These are phyloP conservation scores for Botrytis sinoallii DNA, from an alignment of 2,329 filamentous ascomycete species.

Conservation along the genomic window DNA sequence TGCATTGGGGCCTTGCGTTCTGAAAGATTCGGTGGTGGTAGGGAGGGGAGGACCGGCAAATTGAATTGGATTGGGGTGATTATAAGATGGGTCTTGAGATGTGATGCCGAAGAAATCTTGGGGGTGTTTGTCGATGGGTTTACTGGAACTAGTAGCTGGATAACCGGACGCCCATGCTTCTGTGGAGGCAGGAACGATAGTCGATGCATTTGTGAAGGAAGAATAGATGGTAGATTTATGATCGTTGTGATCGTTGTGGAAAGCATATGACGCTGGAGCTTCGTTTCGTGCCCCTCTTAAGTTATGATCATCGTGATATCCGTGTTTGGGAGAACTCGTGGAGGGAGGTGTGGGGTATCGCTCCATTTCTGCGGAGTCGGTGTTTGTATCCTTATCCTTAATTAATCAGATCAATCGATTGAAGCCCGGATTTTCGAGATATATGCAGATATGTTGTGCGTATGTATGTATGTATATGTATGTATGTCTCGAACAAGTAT, in stretches of 20 bases:
- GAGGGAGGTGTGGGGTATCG: slow-evolving; percentile 9
- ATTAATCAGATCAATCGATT: neutral
- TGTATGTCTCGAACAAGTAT: neutral
- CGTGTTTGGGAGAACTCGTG: neutral
- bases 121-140: neutral
- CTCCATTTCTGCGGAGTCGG: neutral
- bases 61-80: neutral
- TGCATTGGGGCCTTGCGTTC: neutral
- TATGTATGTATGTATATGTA: neutral
- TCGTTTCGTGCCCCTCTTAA: neutral
- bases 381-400: neutral
- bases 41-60: too few species aligned
- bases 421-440: neutral
- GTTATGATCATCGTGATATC: neutral
- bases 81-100: slow-evolving; percentile 1
- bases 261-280: neutral
- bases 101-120: neutral
- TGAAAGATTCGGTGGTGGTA: neutral
- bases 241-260: neutral
- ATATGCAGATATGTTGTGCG: neutral
- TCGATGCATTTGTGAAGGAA: neutral
- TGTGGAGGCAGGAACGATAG: neutral
- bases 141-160: neutral
- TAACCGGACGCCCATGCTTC: neutral
- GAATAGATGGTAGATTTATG: neutral